Evolutionary conservation across 306 rosid species (phyloP).

Genomic region (Prinsepia uniflora): DNA sequence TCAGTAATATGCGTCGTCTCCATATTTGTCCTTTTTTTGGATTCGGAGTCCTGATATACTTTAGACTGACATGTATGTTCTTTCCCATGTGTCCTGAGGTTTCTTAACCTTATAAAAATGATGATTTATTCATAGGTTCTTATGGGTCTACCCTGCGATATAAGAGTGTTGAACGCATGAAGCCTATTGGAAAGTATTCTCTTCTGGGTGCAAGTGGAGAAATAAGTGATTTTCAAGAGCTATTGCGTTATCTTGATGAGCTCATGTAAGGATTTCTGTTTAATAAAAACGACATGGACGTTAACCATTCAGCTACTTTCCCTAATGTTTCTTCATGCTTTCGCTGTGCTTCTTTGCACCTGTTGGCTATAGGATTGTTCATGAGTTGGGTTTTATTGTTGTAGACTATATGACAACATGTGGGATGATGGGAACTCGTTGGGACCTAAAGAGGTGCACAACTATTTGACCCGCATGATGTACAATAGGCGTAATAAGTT

Average conservation of each 20-base stretch:
- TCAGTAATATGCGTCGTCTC: no score
- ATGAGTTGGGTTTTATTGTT: constrained; percentile 16
- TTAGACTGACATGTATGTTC: not conserved
- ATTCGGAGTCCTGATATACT: not conserved
- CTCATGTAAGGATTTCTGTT: constrained; percentile 52
- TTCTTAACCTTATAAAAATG: not conserved
- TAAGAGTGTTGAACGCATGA: constrained; percentile 82
- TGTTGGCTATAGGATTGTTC: constrained; percentile 4
- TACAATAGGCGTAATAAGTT: constrained; percentile 61
- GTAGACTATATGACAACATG: constrained; percentile 77
- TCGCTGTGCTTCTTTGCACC: not conserved
- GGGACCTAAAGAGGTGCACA: constrained; percentile 63
- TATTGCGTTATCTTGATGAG: constrained; percentile 66
- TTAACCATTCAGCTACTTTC: not conserved
- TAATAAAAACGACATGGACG: not conserved
- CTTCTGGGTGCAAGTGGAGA: constrained; percentile 94
- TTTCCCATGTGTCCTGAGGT: constrained; percentile 1
- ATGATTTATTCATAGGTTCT: constrained; percentile 50
- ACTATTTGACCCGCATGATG: constrained; percentile 56
- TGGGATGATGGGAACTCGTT: constrained; percentile 65
- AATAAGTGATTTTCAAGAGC: constrained; percentile 92
- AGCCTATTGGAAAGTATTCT: constrained; percentile 81
- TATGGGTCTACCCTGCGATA: constrained; percentile 92
- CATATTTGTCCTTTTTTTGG: not conserved
- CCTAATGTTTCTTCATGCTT: not conserved